These are phyloP conservation scores for Amanita pallidorosea DNA, from an alignment of 768 basidiomycete genomes.

Conservation along the genomic window DNA sequence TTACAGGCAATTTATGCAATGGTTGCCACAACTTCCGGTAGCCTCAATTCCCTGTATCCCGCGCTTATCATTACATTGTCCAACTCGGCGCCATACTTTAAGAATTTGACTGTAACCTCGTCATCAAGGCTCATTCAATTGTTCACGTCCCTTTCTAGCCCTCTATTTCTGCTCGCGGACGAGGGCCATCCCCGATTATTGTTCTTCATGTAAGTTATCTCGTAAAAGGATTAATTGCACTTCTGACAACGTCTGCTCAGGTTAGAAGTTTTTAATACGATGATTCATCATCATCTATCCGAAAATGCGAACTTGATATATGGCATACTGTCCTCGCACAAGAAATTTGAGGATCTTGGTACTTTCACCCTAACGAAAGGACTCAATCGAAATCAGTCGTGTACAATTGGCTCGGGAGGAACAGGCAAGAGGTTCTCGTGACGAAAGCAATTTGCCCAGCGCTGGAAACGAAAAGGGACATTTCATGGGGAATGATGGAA, in stretches of 20 bases:
- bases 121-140: slow-evolving; percentile 81
- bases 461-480: slow-evolving; percentile 58
- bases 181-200: slow-evolving; percentile 91
- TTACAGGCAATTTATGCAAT: slow-evolving; percentile 78
- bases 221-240: not conserved
- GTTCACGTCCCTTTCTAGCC: slow-evolving; percentile 85
- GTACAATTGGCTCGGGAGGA: slow-evolving; percentile 67
- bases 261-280: slow-evolving; percentile 85
- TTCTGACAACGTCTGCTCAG: slow-evolving; percentile 22
- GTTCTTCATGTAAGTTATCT: slow-evolving; percentile 66
- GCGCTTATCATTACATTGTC: slow-evolving; percentile 85
- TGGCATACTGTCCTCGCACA: slow-evolving; percentile 74
- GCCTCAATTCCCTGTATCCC: slow-evolving; percentile 78
- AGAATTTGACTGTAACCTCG: slow-evolving; percentile 68
- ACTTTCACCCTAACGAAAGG: slow-evolving; percentile 86
- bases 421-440: slow-evolving; percentile 33
- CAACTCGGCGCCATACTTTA: slow-evolving; percentile 82
- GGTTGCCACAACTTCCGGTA: slow-evolving; percentile 79
- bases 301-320: slow-evolving; percentile 87
- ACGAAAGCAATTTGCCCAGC: slow-evolving; percentile 25
- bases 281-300: slow-evolving; percentile 66
- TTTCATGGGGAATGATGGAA: slow-evolving; percentile 43
- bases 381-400: slow-evolving; percentile 73
- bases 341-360: slow-evolving; percentile 80
- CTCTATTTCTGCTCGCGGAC: slow-evolving; percentile 81